phyloP scores from a whole-genome alignment of 257 asterid species.

The Thymus quinquecostatus region DNA sequence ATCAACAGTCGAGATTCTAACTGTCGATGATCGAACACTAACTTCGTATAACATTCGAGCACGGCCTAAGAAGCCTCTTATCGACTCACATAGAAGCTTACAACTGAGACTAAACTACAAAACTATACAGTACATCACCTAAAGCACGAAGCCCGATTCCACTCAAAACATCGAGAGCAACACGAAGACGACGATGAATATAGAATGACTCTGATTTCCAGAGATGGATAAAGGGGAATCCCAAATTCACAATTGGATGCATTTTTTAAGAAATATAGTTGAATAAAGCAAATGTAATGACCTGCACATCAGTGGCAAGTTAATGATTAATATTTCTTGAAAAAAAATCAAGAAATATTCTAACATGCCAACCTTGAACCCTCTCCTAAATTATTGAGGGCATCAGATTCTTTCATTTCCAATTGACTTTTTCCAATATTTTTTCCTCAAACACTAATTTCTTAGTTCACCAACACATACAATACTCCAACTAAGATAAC shows the following conservation, averaged over 20 bases:
- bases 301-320: slow-evolving; percentile 43
- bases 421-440: slow-evolving; percentile 31
- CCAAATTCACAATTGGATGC: not conserved
- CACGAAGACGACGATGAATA: no score
- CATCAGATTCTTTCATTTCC: slow-evolving; percentile 46
- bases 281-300: slow-evolving; percentile 35
- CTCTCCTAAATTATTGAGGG: slow-evolving; percentile 36
- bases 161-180: no score
- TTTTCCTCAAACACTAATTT: not conserved
- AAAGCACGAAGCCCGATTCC: no score
- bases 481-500: not conserved
- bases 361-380: slow-evolving; percentile 49
- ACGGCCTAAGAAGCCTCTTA: not conserved
- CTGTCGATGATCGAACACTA: not conserved
- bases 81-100: not conserved
- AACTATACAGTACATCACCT: no score
- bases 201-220: not conserved
- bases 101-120: no score
- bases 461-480: slow-evolving; percentile 1
- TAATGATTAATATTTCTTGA: slow-evolving; percentile 36
- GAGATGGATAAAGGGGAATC: not conserved
- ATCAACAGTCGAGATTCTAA: not conserved
- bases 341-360: slow-evolving; percentile 42
- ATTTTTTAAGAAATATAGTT: not conserved
- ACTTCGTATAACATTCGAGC: no score